Conservation (phyloP, 768 basidiomycete genomes). For the Podaxis sp. region DNA sequence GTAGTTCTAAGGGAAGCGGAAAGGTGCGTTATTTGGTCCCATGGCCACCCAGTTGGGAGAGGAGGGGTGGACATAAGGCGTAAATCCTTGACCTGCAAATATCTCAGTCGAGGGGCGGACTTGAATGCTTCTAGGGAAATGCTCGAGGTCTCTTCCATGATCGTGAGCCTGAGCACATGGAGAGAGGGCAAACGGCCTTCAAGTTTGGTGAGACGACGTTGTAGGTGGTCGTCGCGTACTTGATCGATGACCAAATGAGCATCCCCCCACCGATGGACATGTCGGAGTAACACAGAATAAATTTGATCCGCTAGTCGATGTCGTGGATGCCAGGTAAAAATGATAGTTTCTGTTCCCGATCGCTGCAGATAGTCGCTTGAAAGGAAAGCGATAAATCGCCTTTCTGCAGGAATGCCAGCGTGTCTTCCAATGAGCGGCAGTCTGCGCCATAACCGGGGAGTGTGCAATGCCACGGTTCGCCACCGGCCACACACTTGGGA, state of each 20-base stretch:
- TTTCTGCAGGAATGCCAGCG: neutral
- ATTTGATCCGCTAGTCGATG: neutral
- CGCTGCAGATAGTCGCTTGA: neutral
- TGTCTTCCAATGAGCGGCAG: neutral
- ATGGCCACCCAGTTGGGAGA: neutral
- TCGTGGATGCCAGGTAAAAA: neutral
- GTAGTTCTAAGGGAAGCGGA: neutral
- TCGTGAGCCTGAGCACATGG: neutral
- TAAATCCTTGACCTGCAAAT: neutral
- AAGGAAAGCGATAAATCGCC: neutral
- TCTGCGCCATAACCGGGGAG: neutral
- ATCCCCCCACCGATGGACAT: slow-evolving; percentile 1
- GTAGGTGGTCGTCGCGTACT: neutral
- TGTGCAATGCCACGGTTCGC: neutral
- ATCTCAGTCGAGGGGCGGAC: neutral
- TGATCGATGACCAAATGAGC: neutral
- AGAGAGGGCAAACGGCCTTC: neutral
- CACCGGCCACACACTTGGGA: neutral
- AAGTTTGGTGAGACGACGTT: neutral
- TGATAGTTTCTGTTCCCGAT: neutral
- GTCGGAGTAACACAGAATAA: neutral
- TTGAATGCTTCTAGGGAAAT: neutral
- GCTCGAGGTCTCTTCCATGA: neutral
- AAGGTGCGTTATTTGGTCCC: neutral
- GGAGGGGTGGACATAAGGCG: neutral